A percentile compares a stretch with the other conserved stretches of the same genome.
Evolutionary conservation across 148 eudicot genomes (phyloP).

Genomic region (Chenopodium suecicum): DNA sequence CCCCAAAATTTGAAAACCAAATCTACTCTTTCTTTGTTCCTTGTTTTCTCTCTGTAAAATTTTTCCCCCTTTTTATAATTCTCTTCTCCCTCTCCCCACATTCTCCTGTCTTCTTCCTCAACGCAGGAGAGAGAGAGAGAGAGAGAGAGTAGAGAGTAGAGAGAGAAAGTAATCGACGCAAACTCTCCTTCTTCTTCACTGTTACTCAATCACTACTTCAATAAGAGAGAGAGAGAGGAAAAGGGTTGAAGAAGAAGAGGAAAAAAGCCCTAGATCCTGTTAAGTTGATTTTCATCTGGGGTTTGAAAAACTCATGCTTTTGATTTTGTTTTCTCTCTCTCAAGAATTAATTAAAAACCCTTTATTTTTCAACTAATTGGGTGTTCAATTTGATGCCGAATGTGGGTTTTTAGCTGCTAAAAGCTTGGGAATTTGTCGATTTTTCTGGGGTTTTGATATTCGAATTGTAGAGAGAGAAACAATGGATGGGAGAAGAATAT

Average conservation of each 20-base stretch:
- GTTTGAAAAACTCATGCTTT: neutral
- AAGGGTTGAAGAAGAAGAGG: neutral
- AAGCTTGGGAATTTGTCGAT: neutral
- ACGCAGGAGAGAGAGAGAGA: conserved; percentile 13
- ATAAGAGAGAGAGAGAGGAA: neutral
- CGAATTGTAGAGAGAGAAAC: conserved; percentile 6
- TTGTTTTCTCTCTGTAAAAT: neutral
- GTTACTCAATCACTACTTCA: neutral
- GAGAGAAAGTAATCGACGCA: neutral
- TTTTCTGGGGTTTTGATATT: neutral
- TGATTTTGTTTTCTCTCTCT: neutral
- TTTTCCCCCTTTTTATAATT: too few relatives aligned
- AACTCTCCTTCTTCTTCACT: neutral
- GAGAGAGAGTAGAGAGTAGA: conserved; percentile 5
- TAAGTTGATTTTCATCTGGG: neutral
- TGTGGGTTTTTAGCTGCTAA: neutral
- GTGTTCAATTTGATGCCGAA: conserved; percentile 6
- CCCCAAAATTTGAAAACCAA: conserved; percentile 2
- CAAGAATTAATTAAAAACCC: conserved; percentile 19
- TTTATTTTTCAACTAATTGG: neutral
- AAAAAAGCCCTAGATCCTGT: conserved; percentile 10
- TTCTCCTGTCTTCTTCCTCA: neutral
- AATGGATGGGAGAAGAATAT: conserved; percentile 88
- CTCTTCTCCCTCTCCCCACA: neutral
- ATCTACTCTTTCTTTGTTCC: neutral